Base-by-base conservation (phyloP, 2,329 filamentous ascomycete species). In the Thelonectria rubi region DNA sequence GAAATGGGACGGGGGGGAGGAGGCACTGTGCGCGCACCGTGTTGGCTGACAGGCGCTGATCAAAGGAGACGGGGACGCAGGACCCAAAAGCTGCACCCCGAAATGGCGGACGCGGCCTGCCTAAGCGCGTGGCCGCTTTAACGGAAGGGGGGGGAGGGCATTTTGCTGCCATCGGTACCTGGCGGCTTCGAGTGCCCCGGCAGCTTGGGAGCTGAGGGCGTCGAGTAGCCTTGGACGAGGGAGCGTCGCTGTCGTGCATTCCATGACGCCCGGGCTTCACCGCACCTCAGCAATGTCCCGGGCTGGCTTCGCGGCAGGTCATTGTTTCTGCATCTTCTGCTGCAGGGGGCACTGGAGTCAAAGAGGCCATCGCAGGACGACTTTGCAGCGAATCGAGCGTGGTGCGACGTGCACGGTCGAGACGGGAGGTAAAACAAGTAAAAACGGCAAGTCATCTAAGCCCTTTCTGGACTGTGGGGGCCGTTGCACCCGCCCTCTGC, bases 101-200 rank as follows among this genome's bases (percentile, higher is more conserved):
- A 60, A 55, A 60, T 60, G 55, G 58, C 21, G 52, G 26, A 24
- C 10, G 40, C 24, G 12, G 47, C 18, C 32, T 20, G 53, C 26
- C 17, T 32, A 39, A 32, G 24, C 9, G n/a, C 10, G n/a, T 55
- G 52, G 52, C 58, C 48, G 58, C 58, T 60, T 60, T 60, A 56
- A 46, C 18, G 18, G 10, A 6, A 6, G 15, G 12, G 11, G n/a
- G n/a, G n/a, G n/a, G n/a, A n/a, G n/a, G n/a, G n/a, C n/a, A n/a
- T n/a, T n/a, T n/a, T n/a, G n/a, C n/a, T n/a, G 43, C 18, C 2
- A 46, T 17, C 40, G 20, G 40, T 55, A 21, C 32, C 43, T 37
- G 40, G 18, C 30, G n/a, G n/a, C n/a, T n/a, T n/a, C n/a, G n/a
- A n/a, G n/a, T n/a, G n/a, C n/a, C n/a, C n/a, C n/a, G n/a, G n/a